Evolutionary conservation across 139 green algal genomes (phyloP).

Genomic region (Trebouxia sp.): DNA sequence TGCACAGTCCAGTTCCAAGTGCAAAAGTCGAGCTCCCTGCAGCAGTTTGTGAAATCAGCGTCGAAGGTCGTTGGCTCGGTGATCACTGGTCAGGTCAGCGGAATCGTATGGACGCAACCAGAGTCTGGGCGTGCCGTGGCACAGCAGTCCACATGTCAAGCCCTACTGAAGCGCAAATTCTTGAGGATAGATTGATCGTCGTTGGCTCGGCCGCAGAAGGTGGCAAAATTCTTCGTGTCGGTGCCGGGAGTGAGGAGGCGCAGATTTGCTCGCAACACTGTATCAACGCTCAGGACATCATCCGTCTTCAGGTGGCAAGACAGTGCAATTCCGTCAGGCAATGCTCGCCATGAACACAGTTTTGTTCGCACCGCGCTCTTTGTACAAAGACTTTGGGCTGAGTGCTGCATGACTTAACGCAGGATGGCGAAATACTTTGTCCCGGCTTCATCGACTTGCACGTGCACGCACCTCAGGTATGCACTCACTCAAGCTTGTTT

Average conservation of each 20-base stretch:
- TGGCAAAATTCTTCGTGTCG: background rate
- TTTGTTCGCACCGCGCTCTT: background rate
- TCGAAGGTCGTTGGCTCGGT: too few species aligned
- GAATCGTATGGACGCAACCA: too few species aligned
- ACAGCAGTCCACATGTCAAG: background rate
- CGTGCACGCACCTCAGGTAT: slow-evolving; percentile 42
- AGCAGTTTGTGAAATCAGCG: too few species aligned
- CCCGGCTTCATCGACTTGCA: slow-evolving; percentile 57
- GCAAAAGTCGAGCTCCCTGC: too few species aligned
- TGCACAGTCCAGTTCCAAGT: too few species aligned
- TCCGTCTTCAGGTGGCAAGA: background rate
- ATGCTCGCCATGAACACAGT: background rate
- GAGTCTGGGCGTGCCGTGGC: background rate
- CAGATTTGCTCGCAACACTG: background rate
- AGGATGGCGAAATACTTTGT: slow-evolving; percentile 26
- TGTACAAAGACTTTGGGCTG: background rate
- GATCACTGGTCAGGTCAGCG: too few species aligned
- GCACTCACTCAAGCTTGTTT: background rate
- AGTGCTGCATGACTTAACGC: too few species aligned
- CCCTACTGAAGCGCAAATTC: background rate
- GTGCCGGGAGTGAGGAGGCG: background rate
- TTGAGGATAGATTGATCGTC: background rate
- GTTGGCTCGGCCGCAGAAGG: background rate
- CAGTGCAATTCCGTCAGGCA: background rate
- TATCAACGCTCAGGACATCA: background rate